These are phyloP conservation scores for Tylopilus rubrobrunneus DNA, from an alignment of 768 basidiomycete genomes.

Conservation along the genomic window DNA sequence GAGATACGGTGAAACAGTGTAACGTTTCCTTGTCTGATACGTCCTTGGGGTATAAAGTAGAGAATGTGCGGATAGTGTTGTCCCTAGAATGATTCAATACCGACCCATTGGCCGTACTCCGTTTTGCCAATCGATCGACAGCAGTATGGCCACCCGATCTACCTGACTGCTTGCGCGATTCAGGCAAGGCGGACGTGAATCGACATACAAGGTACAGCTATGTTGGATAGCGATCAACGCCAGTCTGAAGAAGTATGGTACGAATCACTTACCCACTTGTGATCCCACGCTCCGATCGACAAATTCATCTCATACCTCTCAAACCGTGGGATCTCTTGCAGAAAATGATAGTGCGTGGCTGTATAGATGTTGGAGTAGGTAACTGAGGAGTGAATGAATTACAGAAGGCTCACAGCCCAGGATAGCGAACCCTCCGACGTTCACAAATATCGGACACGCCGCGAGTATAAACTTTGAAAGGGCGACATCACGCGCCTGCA, in stretches of 20 bases:
- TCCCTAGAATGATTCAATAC: background rate
- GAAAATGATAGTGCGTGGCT: constrained; percentile 16
- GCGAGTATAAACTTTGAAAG: constrained; percentile 6
- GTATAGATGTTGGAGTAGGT: background rate
- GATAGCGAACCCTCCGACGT: constrained; percentile 5
- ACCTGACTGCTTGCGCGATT: background rate
- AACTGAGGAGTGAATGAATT: background rate
- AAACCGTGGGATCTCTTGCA: constrained; percentile 16
- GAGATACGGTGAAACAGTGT: constrained; percentile 58
- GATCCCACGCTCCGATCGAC: constrained; percentile 17
- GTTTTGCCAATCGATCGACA: background rate
- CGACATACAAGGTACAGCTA: constrained; percentile 17
- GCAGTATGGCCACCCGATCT: background rate
- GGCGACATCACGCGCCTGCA: constrained; percentile 14
- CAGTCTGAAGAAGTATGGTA: background rate
- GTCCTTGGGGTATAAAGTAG: background rate
- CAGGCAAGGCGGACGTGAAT: constrained; percentile 6
- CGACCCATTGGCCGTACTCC: background rate
- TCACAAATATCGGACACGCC: constrained; percentile 13
- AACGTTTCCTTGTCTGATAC: constrained; percentile 42
- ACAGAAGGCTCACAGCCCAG: constrained; percentile 2
- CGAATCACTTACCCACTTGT: constrained; percentile 13
- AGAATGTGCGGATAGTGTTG: background rate
- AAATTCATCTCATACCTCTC: constrained; percentile 12
- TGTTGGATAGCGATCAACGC: background rate